These are phyloP conservation scores for Pseudogymnoascus sp. DNA, from an alignment of 2,329 filamentous ascomycete genomes.

Conservation along the genomic window DNA sequence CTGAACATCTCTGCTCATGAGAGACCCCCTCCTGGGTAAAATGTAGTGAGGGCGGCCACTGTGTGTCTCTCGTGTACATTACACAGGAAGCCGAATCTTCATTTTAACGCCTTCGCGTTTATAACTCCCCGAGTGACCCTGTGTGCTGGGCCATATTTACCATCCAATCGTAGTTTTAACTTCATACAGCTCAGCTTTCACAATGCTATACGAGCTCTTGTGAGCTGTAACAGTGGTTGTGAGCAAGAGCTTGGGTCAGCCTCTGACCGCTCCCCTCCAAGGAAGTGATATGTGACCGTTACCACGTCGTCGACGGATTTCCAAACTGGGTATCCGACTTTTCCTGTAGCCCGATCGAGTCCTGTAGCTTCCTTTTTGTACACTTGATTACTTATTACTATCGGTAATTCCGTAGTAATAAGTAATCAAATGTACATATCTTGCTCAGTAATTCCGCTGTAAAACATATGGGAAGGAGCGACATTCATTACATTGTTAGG, in stretches of 20 bases:
- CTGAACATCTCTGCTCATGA: no score
- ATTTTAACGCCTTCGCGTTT: not conserved
- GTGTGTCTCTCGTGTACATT: not conserved
- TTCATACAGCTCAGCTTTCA: not conserved
- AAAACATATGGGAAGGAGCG: not conserved
- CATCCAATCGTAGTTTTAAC: constrained; percentile 2
- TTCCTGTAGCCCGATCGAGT: not conserved
- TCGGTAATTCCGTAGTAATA: no score
- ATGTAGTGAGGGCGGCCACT: not conserved
- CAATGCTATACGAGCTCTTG: not conserved
- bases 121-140: not conserved
- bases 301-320: not conserved
- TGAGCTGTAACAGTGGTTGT: not conserved
- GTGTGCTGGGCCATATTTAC: not conserved
- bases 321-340: not conserved
- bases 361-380: not conserved
- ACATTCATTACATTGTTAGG: not conserved
- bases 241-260: not conserved
- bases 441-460: no score
- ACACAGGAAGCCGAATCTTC: not conserved
- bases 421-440: no score
- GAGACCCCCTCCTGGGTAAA: not conserved
- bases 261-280: not conserved
- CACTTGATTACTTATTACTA: no score
- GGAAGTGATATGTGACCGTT: not conserved